Evolutionary conservation across 495 filamentous ascomycete species (phyloP).

Genomic region (Lophiotrema nucula): DNA sequence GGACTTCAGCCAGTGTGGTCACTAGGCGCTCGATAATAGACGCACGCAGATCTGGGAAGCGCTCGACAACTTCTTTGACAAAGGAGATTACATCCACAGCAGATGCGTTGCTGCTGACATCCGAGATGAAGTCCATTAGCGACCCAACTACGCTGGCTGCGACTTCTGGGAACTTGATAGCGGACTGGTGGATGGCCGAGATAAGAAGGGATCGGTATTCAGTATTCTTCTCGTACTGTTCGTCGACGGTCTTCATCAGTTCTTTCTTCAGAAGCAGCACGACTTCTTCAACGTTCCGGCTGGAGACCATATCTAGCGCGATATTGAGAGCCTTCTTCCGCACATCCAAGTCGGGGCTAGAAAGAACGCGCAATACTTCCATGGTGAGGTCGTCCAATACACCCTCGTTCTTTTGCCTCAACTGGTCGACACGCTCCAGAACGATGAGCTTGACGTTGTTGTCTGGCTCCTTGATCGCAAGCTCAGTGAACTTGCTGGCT

Average conservation of each 20-base stretch:
- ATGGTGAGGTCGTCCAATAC: conserved; percentile 95
- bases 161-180: conserved; percentile 98
- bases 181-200: conserved; percentile 95
- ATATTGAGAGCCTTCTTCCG: conserved; percentile 87
- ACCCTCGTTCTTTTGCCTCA: conserved; percentile 88
- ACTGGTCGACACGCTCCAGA: conserved; percentile 86
- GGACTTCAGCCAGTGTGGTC: conserved; percentile 86
- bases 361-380: conserved; percentile 95
- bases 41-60: conserved; percentile 84
- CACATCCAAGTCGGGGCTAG: conserved; percentile 94
- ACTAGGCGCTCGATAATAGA: conserved; percentile 88
- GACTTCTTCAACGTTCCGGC: conserved; percentile 98
- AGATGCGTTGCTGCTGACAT: conserved; percentile 96
- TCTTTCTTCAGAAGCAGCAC: conserved; percentile 96
- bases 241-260: conserved; percentile 93
- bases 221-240: conserved; percentile 97
- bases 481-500: conserved; percentile 91
- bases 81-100: conserved; percentile 98
- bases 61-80: conserved; percentile 98
- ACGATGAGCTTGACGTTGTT: conserved; percentile 99
- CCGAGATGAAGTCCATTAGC: conserved; percentile 99
- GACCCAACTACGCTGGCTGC: conserved; percentile 94
- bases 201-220: conserved; percentile 96
- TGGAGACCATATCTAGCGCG: conserved; percentile 95
- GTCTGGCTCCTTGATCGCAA: conserved; percentile 93